Base-by-base conservation (phyloP, 176 grass and related monocot genomes). In the Phyllostachys edulis region DNA sequence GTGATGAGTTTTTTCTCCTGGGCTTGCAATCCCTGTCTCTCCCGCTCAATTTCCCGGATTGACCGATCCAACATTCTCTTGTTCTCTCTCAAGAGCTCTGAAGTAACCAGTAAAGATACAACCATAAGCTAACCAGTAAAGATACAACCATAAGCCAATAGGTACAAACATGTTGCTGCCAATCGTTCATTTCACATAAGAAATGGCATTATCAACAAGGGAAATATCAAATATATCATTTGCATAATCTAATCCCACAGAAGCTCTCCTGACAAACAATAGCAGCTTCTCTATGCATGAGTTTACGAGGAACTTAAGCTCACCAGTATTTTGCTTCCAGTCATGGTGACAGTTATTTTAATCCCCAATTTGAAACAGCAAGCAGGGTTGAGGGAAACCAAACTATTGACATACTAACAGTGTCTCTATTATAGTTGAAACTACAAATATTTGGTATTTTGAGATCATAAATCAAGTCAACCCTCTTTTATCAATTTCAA, bases 1-100 rank as follows among this genome's bases (percentile, higher is more conserved):
- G 86, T 64, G 63, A 94, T 94, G 55, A 94, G 92, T 44, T 94
- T 94, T 74, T 91, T 94, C 76, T 94, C 92, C 66, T 94, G 89
- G 39, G 68, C 44, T 82, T 94, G 92, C 69, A 94, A 57, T 5
- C 92, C 92, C 84, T 94, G 92, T 65, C 92, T 87, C 84, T 94
- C 89, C 3, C 92, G 87, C 86, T 94, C 86, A 41, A 94, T 89
- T 27, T 94, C 92, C 26, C 92, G 87, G 13, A 94, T 94, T 41
- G 92, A 94, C 64, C 66, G 82, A 75, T 94, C 92, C 56, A 94
- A 41, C 92, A 94, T 94, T 61, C 92, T 37, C 89, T 94, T 94
- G 42, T 91, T 94, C 67, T 94, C 92, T 74, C 92, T 91, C 71
- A 94, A 68, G 29, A 94, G 64, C 71, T 94, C 92, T 94, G 84